Conservation (phyloP, 108 stramenopile genomes). For the Fragilaria crotonensis region DNA sequence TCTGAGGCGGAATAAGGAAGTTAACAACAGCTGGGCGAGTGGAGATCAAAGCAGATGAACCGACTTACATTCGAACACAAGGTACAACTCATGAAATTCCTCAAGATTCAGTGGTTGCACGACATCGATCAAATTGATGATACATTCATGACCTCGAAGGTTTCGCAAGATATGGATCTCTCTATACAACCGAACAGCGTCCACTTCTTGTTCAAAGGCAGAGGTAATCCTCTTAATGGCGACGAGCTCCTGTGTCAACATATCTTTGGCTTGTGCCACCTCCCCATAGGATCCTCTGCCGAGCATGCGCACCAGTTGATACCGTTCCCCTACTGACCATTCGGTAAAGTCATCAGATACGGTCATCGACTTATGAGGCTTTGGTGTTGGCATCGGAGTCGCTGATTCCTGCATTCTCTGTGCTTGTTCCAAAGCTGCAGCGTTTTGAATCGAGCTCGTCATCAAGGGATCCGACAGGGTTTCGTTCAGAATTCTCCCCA, state of each 20-base stretch:
- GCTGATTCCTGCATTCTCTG: slow-evolving; percentile 3
- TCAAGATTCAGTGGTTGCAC: slow-evolving; percentile 72
- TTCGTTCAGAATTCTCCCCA: not conserved
- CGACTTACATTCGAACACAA: slow-evolving; percentile 77
- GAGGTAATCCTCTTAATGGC: slow-evolving; percentile 92
- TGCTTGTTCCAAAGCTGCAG: slow-evolving; percentile 5
- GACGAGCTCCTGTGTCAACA: slow-evolving; percentile 56
- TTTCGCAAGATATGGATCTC: slow-evolving; percentile 92
- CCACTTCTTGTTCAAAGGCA: slow-evolving; percentile 91
- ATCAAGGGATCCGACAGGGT: not conserved
- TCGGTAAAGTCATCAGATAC: slow-evolving; percentile 64
- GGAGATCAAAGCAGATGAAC: not conserved
- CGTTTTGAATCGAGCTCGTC: not conserved
- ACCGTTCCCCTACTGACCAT: slow-evolving; percentile 91
- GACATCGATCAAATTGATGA: slow-evolving; percentile 89
- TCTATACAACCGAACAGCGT: slow-evolving; percentile 83
- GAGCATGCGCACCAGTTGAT: slow-evolving; percentile 75
- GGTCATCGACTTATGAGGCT: not conserved
- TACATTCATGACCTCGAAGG: slow-evolving; percentile 80
- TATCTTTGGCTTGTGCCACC: slow-evolving; percentile 93
- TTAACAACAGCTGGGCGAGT: not conserved
- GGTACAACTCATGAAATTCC: slow-evolving; percentile 82
- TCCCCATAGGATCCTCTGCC: slow-evolving; percentile 96
- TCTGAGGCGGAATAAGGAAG: slow-evolving; percentile 42
- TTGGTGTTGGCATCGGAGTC: slow-evolving; percentile 36